These are phyloP conservation scores for Gamarada debralockiae DNA, from an alignment of 495 filamentous ascomycete genomes.

Conservation along the genomic window DNA sequence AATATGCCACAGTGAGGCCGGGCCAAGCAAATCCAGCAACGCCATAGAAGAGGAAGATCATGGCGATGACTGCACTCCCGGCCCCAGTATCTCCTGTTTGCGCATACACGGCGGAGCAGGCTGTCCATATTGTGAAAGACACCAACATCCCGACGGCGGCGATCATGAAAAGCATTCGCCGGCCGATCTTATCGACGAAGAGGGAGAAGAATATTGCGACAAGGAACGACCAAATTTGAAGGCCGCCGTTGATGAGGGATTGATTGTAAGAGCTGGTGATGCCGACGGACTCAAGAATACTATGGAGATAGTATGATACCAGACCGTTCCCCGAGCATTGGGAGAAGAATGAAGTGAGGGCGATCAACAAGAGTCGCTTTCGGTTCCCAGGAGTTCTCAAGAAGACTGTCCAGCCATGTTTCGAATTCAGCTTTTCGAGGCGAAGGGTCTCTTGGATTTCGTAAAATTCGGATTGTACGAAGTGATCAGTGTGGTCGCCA, in stretches of 20 bases:
- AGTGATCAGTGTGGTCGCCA: constrained; percentile 24
- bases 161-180: constrained; percentile 42
- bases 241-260: constrained; percentile 11
- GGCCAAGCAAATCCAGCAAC: constrained; percentile 22
- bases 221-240: constrained; percentile 5
- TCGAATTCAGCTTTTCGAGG: constrained; percentile 1
- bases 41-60: constrained; percentile 31
- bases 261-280: constrained; percentile 26
- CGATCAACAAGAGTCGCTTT: constrained; percentile 43
- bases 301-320: constrained; percentile 51
- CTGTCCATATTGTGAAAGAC: constrained; percentile 45
- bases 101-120: constrained; percentile 5
- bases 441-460: constrained; percentile 19
- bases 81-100: neutral
- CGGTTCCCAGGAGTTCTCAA: constrained; percentile 30
- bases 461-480: constrained; percentile 32
- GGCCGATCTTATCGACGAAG: constrained; percentile 41
- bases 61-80: constrained; percentile 26
- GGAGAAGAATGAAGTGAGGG: constrained; percentile 44
- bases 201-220: constrained; percentile 18
- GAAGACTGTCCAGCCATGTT: constrained; percentile 1
- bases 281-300: constrained; percentile 45
- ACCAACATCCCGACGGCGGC: constrained; percentile 50
- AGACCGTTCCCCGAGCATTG: constrained; percentile 51
- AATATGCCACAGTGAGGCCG: constrained; percentile 13